Evolutionary conservation across 2,329 filamentous ascomycete genomes (phyloP), one percentile per base, ranked within the genome.

Genomic region (Neophaeococcomyces aloes): DNA sequence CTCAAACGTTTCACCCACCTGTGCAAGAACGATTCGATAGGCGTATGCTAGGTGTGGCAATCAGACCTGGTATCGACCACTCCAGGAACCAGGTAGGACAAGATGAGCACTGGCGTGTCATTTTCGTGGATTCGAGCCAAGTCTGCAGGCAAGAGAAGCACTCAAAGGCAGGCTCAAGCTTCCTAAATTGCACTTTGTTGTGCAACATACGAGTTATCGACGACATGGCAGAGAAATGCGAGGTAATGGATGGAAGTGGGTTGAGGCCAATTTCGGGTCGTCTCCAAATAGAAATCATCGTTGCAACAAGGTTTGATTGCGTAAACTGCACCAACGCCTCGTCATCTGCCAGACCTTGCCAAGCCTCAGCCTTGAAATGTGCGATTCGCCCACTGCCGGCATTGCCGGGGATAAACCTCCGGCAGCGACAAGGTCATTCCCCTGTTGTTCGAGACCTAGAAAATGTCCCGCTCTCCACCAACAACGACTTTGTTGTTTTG

Each of bases 251-350:
- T 10, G 31, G n/a, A 19, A 29, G 17, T 17, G 30, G 18, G 19
- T 21, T 34, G 18, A 35, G 23, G 35, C 30, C 21, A 42, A 42
- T 42, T 35, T 42, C 39, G 39, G 11, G 27, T 34, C 7, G 21
- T 15, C 30, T 17, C 8, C 38, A 30, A 21, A 35, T 41, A 29
- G 19, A n/a, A 14, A 41, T 29, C 14, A 32, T 8, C 7, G 15
- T 15, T 8, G 4, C n/a, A 34, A 35, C 34, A 31, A 35, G 31
- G 39, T 42, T 42, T 42, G 30, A 42, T 42, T 42, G 39, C 39
- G 31, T 31, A 34, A 35, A 34, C 7, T 34, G 34, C 8, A n/a
- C 23, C 10, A 10, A 30, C 17, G 29, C 8, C 13, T 17, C 13
- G 4, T 23, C 10, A 38, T 14, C 17, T 18, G 5, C 21, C 25